Base-by-base conservation (phyloP, 2,329 filamentous ascomycete genomes). In the Ploettnerulaceae sp. region DNA sequence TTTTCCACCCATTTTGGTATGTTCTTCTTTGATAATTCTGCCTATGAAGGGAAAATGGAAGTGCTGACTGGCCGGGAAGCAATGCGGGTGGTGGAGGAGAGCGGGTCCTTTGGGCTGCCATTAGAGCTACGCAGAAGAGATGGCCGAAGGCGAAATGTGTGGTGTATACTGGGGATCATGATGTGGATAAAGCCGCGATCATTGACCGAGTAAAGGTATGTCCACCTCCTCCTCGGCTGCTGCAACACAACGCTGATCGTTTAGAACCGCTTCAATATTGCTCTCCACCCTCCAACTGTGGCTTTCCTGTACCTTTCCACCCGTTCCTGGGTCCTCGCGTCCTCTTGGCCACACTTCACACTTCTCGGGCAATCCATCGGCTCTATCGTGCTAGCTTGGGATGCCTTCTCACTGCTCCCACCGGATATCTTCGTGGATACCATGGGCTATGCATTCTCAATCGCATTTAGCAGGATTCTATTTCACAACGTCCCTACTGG, bases 1-100 rank as follows among this genome's bases (percentile, higher is more conserved):
- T 98, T 75, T 95, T 98, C 64, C 93, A 98, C 66, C 93, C 93
- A 1, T 98, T 96, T 66, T 97, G 93, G 87, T 91, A 72, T 33
- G 52, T 35, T 8, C 14, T 20, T 24, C 25, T 31, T n/a, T n/a
- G n/a, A n/a, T n/a, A n/a, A n/a, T n/a, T n/a, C n/a, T n/a, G n/a
- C n/a, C n/a, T n/a, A n/a, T n/a, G n/a, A n/a, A n/a, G n/a, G n/a
- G n/a, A n/a, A n/a, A n/a, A n/a, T n/a, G n/a, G n/a, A n/a, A n/a
- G 9, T 15, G 7, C 24, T 41, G 9, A 36, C 31, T 48, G 15
- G 35, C 29, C 17, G 9, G 28, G 8, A 41, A 93, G 87, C 68
- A 97, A 98, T 71, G 93, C 93, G 40, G 93, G 93, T 45, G 93
- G 93, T 21, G 93, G 93, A 51, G 93, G 93, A 53, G 93, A 98